phyloP scores from a whole-genome alignment of 179 eudicot genomes.

The Silene vulgaris region DNA sequence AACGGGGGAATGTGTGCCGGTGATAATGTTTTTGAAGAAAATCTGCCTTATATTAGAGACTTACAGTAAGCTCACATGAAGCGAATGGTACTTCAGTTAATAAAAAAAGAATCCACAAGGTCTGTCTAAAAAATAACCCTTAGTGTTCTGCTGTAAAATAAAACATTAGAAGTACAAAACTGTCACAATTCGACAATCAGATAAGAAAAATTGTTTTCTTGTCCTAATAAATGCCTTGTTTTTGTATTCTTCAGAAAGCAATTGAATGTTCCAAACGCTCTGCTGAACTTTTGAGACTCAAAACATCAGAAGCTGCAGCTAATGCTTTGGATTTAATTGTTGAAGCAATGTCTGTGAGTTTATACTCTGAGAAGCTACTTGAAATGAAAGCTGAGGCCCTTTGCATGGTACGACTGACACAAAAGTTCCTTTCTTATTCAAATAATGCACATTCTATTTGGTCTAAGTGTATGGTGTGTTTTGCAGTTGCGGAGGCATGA shows the following conservation, averaged over 20 bases:
- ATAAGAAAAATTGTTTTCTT: neutral
- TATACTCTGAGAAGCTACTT: slow-evolving; percentile 63
- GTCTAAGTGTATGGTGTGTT: slow-evolving; percentile 21
- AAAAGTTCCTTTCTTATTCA: neutral
- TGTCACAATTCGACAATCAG: neutral
- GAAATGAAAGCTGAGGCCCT: slow-evolving; percentile 87
- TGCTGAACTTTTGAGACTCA: slow-evolving; percentile 58
- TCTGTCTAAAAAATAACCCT: neutral
- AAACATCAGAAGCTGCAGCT: slow-evolving; percentile 51
- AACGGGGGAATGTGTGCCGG: neutral
- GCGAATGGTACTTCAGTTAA: neutral
- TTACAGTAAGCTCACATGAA: slow-evolving; percentile 13
- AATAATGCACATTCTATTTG: slow-evolving; percentile 12
- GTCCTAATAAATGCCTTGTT: slow-evolving; percentile 10
- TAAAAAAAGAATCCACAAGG: slow-evolving; percentile 4
- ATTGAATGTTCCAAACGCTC: slow-evolving; percentile 39
- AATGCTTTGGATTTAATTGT: slow-evolving; percentile 49
- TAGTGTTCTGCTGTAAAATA: neutral
- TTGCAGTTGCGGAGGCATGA: slow-evolving; percentile 61
- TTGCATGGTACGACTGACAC: slow-evolving; percentile 41
- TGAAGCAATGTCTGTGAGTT: slow-evolving; percentile 55
- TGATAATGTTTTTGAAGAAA: slow-evolving; percentile 7
- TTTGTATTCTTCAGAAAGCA: slow-evolving; percentile 53
- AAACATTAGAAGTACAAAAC: neutral
- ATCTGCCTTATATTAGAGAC: neutral